Evolutionary conservation across 495 filamentous ascomycete species (phyloP), one percentile per base, ranked within the genome.

Genomic region (Elasticomyces elasticus): DNA sequence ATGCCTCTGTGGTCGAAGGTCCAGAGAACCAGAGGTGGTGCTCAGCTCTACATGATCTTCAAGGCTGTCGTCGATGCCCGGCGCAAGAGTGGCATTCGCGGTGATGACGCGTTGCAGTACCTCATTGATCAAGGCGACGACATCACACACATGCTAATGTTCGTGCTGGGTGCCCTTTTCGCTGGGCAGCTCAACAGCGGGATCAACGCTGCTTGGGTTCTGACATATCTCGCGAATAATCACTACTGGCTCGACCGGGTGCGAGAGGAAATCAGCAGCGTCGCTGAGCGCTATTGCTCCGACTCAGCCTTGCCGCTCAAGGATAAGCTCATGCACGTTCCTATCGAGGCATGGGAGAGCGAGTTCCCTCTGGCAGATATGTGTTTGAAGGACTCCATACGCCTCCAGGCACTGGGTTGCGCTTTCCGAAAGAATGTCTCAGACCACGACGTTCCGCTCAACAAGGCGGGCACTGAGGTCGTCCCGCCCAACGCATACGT

Each of bases 281-380:
- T 60, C n/a, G 62, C 72, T 0, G 59, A 49, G 27, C 68, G 64
- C 26, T 64, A 76, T 62, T 56, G 62, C 45, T 64, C 46, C 0
- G 54, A 64, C 40, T 35, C 50, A 3, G 49, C 65, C 5, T 59
- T 69, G 30, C 63, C 73, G 17, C 60, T 71, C 5, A 49, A 60
- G 26, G 70, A 74, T 2, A 62, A 70, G 17, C 65, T 78, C 1
- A 55, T 57, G 23, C 38, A 56, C 11, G 56, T 78, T 5, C 60
- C 68, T 1, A 38, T 75, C 48, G 68, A 72, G 27, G 70, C 66
- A 0, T 76, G 73, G 72, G 74, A 77, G 58, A 41, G 47, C 31
- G 65, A 71, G n/a, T 76, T 77, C 52, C 73, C 71, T 1, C 28
- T 68, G 17, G 59, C 74, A 30, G 68, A 75, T 58, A 48, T 75